Evolutionary conservation across 331 rosid species (phyloP).

Genomic region (Quercus tomentella): DNA sequence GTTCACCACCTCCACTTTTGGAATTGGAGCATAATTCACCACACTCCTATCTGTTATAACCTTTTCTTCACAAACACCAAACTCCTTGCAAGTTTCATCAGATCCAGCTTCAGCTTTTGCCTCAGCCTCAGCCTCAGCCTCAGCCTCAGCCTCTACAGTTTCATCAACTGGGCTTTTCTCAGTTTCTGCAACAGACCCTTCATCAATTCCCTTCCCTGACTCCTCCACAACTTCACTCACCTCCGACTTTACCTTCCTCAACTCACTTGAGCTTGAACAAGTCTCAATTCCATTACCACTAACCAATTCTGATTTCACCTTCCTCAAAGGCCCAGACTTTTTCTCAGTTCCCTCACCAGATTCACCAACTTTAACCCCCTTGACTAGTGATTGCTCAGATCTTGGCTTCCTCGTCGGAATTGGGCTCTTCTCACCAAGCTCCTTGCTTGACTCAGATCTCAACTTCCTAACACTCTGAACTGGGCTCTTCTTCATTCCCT

Average conservation of each 20-base stretch:
- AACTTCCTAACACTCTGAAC: slow-evolving; percentile 37
- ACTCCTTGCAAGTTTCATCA: slow-evolving; percentile 52
- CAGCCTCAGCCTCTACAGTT: neutral
- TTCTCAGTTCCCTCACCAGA: slow-evolving; percentile 23
- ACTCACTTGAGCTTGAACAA: slow-evolving; percentile 25
- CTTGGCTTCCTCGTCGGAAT: slow-evolving; percentile 47
- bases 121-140: too few species aligned
- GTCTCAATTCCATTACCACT: slow-evolving; percentile 3
- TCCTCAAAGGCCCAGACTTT: slow-evolving; percentile 33
- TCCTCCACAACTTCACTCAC: slow-evolving; percentile 23
- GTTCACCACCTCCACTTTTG: slow-evolving; percentile 13
- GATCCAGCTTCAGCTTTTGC: neutral
- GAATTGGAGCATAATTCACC: slow-evolving; percentile 26
- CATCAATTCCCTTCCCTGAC: slow-evolving; percentile 22
- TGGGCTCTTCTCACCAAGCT: slow-evolving; percentile 36
- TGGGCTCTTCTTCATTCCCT: slow-evolving; percentile 53
- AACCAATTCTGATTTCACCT: slow-evolving; percentile 45
- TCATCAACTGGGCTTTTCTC: slow-evolving; percentile 36
- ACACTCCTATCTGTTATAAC: slow-evolving; percentile 24
- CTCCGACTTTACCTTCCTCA: slow-evolving; percentile 36
- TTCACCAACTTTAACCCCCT: slow-evolving; percentile 13
- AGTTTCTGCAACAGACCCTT: slow-evolving; percentile 23
- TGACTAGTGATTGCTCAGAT: slow-evolving; percentile 20
- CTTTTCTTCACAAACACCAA: slow-evolving; percentile 63
- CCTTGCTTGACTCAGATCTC: slow-evolving; percentile 38